Evolutionary conservation across 1,139 yeast species (phyloP), one percentile per base, ranked within the genome.

Genomic region (Pichia sorboxylosa): DNA sequence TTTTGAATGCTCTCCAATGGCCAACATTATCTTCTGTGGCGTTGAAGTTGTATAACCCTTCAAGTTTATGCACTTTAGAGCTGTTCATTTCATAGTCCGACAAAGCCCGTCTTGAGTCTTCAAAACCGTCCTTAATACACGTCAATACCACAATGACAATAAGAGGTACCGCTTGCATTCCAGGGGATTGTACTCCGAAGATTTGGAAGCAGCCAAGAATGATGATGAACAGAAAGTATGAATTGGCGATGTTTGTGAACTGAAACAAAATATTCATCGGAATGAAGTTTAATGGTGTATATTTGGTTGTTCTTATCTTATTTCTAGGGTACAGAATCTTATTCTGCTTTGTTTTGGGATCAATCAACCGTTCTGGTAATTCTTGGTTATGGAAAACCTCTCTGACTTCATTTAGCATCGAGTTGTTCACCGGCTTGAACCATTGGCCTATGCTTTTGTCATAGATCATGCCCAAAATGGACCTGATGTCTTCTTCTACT

Each of bases 251-350:
- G 42, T 71, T 71, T 29, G 61, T 59, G 47, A 71, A 71, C 46
- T 71, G 78, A 40, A 61, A 54, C 15, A 54, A 45, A 20, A 72
- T 51, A 43, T 70, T 70, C 47, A 68, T 69, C 4, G 78, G 78
- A 18, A 72, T 41, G 39, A 72, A 72, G 26, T 66, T 52, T 30
- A 71, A 41, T 4, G 77, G 76, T 2, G 78, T 71, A 46, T 71
- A 72, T 50, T 69, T 71, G 6, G 79, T 69, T 5, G 78, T 70
- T 53, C 77, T 61, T 37, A 71, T 66, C 47, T 71, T 71, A 49
- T 71, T 72, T 43, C 76, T 55, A 13, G 73, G 65, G 41, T 66
- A 71, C 3, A 29, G 27, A 1, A 35, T 31, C 10, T 33, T 30
- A 6, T 54, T 54, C 2, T 35, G 21, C 3, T 37, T 27, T 1